Percentiles rank a stretch among this genome's conserved stretches.
phyloP scores from a whole-genome alignment of 129 eudicot species.

The Arctium lappa region DNA sequence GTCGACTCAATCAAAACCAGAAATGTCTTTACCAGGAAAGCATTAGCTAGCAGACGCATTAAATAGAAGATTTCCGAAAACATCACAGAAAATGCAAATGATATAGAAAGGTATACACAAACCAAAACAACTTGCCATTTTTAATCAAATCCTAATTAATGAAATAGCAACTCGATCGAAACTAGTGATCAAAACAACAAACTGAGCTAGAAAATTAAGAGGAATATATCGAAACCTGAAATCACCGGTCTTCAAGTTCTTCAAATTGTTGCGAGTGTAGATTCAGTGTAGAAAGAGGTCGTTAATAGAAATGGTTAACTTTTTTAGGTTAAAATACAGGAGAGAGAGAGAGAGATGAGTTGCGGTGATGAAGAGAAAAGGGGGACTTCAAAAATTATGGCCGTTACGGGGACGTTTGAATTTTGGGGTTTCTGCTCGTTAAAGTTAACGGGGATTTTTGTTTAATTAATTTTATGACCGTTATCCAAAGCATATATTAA shows the following conservation, averaged over 20 bases:
- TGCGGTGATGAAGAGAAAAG: constrained; percentile 1
- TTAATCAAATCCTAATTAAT: background rate
- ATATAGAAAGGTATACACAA: constrained; percentile 1
- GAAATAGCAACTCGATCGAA: constrained; percentile 10
- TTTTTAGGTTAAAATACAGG: constrained; percentile 23
- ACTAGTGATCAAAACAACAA: constrained; percentile 7
- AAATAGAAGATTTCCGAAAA: background rate
- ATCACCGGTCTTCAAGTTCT: constrained; percentile 29
- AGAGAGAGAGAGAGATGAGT: constrained; percentile 9
- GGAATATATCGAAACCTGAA: background rate
- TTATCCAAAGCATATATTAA: background rate
- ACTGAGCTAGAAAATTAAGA: background rate
- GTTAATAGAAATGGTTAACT: constrained; percentile 10
- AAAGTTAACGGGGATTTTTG: constrained; percentile 24
- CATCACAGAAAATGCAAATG: constrained; percentile 15
- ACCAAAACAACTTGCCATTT: background rate
- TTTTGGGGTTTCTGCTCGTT: constrained; percentile 20
- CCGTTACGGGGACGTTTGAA: constrained; percentile 50
- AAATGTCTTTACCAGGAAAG: background rate
- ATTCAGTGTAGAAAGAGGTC: constrained; percentile 16
- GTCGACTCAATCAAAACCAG: constrained; percentile 29
- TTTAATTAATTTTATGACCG: constrained; percentile 13
- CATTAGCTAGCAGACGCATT: constrained; percentile 8
- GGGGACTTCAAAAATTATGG: constrained; percentile 34
- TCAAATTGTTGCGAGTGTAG: constrained; percentile 15